These are phyloP conservation scores for Venturia nashicola DNA, from an alignment of 2,329 filamentous ascomycete genomes.

Conservation along the genomic window DNA sequence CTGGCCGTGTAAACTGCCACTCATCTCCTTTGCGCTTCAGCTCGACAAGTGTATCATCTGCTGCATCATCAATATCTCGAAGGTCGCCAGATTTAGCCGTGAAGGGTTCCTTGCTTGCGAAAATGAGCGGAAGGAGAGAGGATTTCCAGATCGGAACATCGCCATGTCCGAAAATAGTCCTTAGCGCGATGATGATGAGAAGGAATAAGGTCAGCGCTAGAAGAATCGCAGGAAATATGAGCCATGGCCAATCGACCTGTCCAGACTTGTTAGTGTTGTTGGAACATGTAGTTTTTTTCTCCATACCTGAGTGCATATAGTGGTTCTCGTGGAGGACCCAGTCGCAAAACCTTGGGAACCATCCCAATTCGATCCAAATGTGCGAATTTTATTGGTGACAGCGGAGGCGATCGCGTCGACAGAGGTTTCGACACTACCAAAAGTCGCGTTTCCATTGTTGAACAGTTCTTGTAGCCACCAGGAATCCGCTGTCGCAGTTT, in stretches of 20 bases:
- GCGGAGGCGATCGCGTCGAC: not conserved
- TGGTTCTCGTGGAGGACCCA: not conserved
- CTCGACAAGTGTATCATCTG: not conserved
- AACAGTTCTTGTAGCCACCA: slow-evolving; percentile 1
- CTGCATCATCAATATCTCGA: not conserved
- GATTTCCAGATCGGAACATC: not conserved
- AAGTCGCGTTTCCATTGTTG: not conserved
- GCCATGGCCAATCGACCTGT: not conserved
- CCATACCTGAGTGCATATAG: not conserved
- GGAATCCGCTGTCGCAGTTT: not conserved
- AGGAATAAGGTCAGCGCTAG: not conserved
- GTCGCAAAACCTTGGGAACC: not conserved
- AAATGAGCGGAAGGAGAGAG: not conserved
- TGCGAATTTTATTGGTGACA: not conserved
- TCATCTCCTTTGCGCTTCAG: not conserved
- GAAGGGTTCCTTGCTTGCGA: not conserved
- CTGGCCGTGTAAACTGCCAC: not conserved
- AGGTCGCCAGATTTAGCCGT: not conserved
- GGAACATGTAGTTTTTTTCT: too few relatives aligned
- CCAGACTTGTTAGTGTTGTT: not conserved
- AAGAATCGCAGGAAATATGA: not conserved
- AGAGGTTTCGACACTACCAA: not conserved
- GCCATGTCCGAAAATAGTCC: not conserved
- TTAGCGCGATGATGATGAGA: not conserved
- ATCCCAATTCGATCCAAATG: not conserved